Evolutionary conservation across 2,329 filamentous ascomycete genomes (phyloP).

Genomic region (Cercospora beticola): DNA sequence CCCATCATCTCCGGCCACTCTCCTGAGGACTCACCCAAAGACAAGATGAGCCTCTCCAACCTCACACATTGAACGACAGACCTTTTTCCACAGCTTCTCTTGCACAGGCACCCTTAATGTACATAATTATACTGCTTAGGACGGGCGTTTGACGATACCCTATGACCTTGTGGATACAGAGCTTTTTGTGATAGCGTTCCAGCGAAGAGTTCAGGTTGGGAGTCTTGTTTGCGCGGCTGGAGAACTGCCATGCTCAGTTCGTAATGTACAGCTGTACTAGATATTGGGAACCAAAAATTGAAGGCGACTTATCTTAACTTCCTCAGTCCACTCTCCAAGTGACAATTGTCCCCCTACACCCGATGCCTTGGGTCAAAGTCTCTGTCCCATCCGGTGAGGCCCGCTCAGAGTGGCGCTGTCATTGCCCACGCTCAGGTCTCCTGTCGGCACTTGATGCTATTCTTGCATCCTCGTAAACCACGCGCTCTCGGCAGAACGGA

Average conservation of each 20-base stretch:
- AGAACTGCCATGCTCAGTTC: background rate
- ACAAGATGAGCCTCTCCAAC: slow-evolving; percentile 43
- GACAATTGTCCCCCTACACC: background rate
- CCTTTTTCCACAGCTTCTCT: slow-evolving; percentile 14
- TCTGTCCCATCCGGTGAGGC: background rate
- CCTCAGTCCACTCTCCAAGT: background rate
- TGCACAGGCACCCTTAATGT: slow-evolving; percentile 10
- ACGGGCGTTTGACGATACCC: slow-evolving; percentile 17
- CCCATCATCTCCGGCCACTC: slow-evolving; percentile 30
- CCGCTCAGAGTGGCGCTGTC: background rate
- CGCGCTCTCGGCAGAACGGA: slow-evolving; percentile 2
- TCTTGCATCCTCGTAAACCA: slow-evolving; percentile 1
- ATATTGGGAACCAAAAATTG: background rate
- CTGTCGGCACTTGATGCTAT: slow-evolving; percentile 3
- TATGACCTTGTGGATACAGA: slow-evolving; percentile 6
- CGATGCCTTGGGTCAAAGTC: background rate
- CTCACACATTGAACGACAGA: slow-evolving; percentile 34
- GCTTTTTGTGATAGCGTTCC: slow-evolving; percentile 18
- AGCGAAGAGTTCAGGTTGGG: slow-evolving; percentile 10
- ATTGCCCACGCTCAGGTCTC: background rate
- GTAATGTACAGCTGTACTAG: slow-evolving; percentile 2
- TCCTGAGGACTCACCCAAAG: slow-evolving; percentile 39
- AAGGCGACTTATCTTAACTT: background rate
- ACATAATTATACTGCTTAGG: slow-evolving; percentile 9
- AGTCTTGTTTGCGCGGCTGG: background rate